phyloP scores from a whole-genome alignment of 2,329 filamentous ascomycete genomes.

The Colletotrichum lentis region DNA sequence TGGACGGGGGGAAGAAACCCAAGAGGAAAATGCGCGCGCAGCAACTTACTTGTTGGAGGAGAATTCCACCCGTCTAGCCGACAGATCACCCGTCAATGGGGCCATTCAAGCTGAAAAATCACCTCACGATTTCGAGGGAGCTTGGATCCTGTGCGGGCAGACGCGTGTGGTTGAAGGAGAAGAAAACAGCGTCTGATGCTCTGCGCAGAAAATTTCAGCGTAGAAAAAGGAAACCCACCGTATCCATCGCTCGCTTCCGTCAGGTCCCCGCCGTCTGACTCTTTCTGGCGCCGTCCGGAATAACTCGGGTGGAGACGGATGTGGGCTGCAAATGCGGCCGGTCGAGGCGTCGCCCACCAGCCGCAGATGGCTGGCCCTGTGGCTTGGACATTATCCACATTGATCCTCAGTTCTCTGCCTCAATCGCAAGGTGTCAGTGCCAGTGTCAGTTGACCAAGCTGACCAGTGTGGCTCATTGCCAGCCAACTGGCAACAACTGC shows the following conservation, averaged over 20 bases:
- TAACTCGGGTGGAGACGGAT: constrained; percentile 16
- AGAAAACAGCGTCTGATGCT: background rate
- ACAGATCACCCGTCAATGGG: constrained; percentile 38
- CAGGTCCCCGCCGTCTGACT: constrained; percentile 23
- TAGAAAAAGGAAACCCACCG: constrained; percentile 33
- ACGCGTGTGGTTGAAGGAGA: constrained; percentile 32
- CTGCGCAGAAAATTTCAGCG: constrained; percentile 33
- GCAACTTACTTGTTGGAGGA: constrained; percentile 41
- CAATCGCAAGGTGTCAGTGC: background rate
- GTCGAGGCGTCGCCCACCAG: background rate
- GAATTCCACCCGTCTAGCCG: constrained; percentile 38
- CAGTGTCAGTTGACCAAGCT: too few species aligned
- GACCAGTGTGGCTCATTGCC: too few species aligned
- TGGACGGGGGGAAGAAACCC: constrained; percentile 26
- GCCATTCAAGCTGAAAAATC: constrained; percentile 38
- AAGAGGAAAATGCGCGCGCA: background rate
- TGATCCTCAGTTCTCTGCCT: background rate
- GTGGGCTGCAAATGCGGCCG: background rate
- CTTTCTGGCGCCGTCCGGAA: constrained; percentile 18
- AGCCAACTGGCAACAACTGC: too few species aligned
- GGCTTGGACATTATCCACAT: background rate
- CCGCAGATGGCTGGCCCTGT: too few species aligned
- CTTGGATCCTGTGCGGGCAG: constrained; percentile 32
- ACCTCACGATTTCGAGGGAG: constrained; percentile 30
- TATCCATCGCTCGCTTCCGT: constrained; percentile 33